Evolutionary conservation across 2,329 filamentous ascomycete genomes (phyloP).

Genomic region (Rugonectria rugulosa): DNA sequence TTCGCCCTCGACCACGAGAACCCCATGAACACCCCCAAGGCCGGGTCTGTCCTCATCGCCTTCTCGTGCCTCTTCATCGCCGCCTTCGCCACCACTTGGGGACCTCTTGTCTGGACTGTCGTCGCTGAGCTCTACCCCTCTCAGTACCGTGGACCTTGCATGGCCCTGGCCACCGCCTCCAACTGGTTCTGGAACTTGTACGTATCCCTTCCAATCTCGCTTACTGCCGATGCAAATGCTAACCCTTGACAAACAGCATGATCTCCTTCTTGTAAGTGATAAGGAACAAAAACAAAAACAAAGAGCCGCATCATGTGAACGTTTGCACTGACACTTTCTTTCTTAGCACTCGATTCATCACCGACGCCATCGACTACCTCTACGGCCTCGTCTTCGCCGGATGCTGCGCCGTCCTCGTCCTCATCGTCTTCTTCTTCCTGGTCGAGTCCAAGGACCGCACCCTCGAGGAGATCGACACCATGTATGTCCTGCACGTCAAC

Average conservation of each 20-base stretch:
- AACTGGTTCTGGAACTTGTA: conserved; percentile 74
- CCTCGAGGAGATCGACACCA: conserved; percentile 79
- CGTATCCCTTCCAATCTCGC: conserved; percentile 46
- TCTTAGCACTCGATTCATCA: conserved; percentile 73
- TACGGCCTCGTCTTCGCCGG: conserved; percentile 77
- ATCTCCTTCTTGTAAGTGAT: conserved; percentile 56
- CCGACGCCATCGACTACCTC: conserved; percentile 71
- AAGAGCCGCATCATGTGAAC: background rate
- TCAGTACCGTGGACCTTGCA: conserved; percentile 61
- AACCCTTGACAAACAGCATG: conserved; percentile 38
- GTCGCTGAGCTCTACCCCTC: conserved; percentile 71
- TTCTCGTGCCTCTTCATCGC: conserved; percentile 75
- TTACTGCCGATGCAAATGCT: conserved; percentile 2
- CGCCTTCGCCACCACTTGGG: conserved; percentile 74
- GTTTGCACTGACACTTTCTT: conserved; percentile 38
- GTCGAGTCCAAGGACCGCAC: conserved; percentile 76
- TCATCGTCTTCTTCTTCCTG: conserved; percentile 78
- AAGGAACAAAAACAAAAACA: rapidly evolving
- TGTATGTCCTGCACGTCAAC: conserved; percentile 68
- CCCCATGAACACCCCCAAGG: conserved; percentile 53
- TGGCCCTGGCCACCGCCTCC: conserved; percentile 63
- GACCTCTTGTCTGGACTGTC: conserved; percentile 72
- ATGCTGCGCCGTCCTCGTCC: conserved; percentile 68
- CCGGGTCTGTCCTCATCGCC: conserved; percentile 69
- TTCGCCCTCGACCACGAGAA: conserved; percentile 51